Evolutionary conservation across 352 stramenopile species (phyloP), one percentile per base, ranked within the genome.

Genomic region (Phytopythium vexans): DNA sequence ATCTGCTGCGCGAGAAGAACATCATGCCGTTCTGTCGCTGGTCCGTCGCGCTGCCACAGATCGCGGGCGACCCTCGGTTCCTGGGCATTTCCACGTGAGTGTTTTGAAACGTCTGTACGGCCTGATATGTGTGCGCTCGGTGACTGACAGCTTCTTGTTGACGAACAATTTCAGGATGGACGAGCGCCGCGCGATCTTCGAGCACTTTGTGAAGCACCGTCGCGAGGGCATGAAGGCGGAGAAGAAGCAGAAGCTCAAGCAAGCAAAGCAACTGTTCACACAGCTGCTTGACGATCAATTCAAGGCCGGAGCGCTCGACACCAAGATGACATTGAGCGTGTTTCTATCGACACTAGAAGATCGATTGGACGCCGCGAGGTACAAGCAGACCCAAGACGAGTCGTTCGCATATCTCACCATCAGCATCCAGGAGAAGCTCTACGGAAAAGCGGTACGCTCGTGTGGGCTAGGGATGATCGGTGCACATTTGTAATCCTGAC

Each of bases 11-110:
- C 33, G 79, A 92, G 49, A 92, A 92, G 60, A 86, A 83, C 49
- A 88, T 94, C 52, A 90, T 94, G 79, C 83, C 83, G 41, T 84
- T 89, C 35, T 81, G 64, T 49, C 90, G 90, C 49, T 94, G 83
- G 83, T 89, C 80, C 41, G 83, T 88, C 9, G 83, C 80, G 33
- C 64, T 94, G 35, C 81, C 83, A 6, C 74, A 81, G 37, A 90
- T 94, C 55, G 69, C 77, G 15, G 62, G 62, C n/a, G 83, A 94
- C 45, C 71, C 75, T 2, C 77, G 83, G 0, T 94, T 94, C 55
- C 69, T 89, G 45, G 77, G 73, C 1, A 62, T 93, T 6, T 57
- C 68, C 27, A 88, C 74, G 62, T 84, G 61, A 51, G 59, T 70
- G 2, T 2, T 16, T 36, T 43, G 11, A 16, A 0, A 8, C 34